Base-by-base conservation (phyloP, 805 yeast species). In the Hermanozyma aechmeae region DNA sequence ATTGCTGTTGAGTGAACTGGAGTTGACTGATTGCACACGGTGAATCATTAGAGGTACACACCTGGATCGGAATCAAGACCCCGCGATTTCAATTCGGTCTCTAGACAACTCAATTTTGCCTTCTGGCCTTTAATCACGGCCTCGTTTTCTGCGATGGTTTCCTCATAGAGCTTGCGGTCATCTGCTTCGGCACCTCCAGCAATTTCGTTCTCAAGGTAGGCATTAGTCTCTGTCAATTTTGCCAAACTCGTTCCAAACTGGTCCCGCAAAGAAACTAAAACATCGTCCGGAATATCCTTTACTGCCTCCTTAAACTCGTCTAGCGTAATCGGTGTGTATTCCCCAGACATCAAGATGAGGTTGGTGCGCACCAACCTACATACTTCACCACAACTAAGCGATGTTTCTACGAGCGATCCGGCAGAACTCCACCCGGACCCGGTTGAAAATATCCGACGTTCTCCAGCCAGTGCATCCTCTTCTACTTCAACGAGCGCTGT, bases 61-160 rank as follows among this genome's bases (percentile, higher is more conserved):
- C n/a, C n/a, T n/a, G n/a, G n/a, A n/a, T n/a, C n/a, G n/a, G n/a
- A n/a, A n/a, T n/a, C n/a, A n/a, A 32, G 27, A 1, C 43, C 70
- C 32, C 83, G 55, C 30, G 48, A 45, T n/a, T 43, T 37, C 15
- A 75, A 51, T 43, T 78, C 83, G 13, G 54, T 45, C 18, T 62
- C 57, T 13, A 77, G 43, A 0, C 63, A 61, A 3, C 50, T 54
- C 3, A 75, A 44, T 33, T 79, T 53, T 19, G 59, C 56, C 8
- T 46, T 34, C 43, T 76, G 78, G 42, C 70, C 76, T 3, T 48
- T 40, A 14, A 77, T 53, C n/a, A 77, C 80, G 3, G 48, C 45
- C 9, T 58, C 51, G 46, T 79, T 79, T 38, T 79, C 87, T 6
- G 45, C 41, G 12, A 76, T 60, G 7, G 77, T 64, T n/a, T 72